Conservation (phyloP, 306 rosid species). For the Cyclanthera cordifolia region DNA sequence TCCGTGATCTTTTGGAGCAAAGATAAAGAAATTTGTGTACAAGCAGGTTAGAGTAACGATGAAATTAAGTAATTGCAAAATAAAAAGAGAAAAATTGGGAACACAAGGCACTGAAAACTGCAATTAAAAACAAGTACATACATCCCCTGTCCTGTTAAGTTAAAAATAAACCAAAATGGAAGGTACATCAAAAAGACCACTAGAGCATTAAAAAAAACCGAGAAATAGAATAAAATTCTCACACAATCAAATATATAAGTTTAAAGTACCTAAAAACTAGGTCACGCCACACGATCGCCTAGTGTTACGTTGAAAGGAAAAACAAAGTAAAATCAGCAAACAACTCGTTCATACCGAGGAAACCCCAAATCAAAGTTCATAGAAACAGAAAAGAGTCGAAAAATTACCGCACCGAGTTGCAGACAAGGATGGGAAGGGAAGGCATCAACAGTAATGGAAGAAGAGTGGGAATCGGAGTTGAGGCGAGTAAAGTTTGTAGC, state of each 20-base stretch:
- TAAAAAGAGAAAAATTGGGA: not conserved
- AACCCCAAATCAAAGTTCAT: constrained; percentile 4
- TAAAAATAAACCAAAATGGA: not conserved
- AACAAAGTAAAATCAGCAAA: not conserved
- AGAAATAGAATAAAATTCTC: not conserved
- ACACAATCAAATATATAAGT: not conserved
- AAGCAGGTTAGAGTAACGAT: not conserved
- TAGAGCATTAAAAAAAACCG: not conserved
- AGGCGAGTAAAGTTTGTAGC: constrained; percentile 27
- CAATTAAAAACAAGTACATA: not conserved
- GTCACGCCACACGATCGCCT: not conserved
- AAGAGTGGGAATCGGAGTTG: constrained; percentile 29
- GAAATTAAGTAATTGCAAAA: not conserved
- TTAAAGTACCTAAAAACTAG: not conserved
- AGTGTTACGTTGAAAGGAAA: too few species aligned
- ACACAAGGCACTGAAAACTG: not conserved
- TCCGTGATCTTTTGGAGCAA: not conserved
- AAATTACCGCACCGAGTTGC: constrained; percentile 28
- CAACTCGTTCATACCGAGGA: not conserved
- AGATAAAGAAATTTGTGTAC: not conserved
- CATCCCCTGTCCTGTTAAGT: not conserved
- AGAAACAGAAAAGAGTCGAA: not conserved
- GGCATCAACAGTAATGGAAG: constrained; percentile 28
- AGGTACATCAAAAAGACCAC: not conserved
- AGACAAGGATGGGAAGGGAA: constrained; percentile 18